phyloP scores from a whole-genome alignment of 495 filamentous ascomycete genomes.

The Chaetomidium leptoderma region DNA sequence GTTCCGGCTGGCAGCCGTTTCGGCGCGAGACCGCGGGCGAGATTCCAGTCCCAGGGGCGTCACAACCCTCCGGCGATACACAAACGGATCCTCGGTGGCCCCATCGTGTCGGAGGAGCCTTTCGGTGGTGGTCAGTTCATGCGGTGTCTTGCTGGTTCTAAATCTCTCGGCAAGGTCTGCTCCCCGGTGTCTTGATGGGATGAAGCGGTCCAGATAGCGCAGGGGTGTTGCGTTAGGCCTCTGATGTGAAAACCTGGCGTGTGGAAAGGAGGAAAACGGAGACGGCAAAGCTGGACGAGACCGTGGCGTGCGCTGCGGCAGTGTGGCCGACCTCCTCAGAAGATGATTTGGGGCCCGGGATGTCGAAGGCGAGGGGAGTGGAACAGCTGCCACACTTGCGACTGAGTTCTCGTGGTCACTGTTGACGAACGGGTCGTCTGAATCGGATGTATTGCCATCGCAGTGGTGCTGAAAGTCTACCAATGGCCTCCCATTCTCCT shows the following conservation, averaged over 20 bases:
- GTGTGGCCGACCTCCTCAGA: slow-evolving; percentile 18
- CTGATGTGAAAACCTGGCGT: slow-evolving; percentile 15
- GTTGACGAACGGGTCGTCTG: slow-evolving; percentile 23
- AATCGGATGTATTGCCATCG: slow-evolving; percentile 29
- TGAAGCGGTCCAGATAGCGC: slow-evolving; percentile 62
- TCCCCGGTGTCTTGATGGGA: slow-evolving; percentile 50
- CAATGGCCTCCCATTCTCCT: not conserved
- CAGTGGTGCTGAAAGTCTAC: slow-evolving; percentile 15
- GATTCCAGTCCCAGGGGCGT: slow-evolving; percentile 32
- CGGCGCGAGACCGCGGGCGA: slow-evolving; percentile 29
- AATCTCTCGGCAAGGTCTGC: slow-evolving; percentile 51
- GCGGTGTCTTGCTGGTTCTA: slow-evolving; percentile 58
- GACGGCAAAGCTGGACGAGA: slow-evolving; percentile 20
- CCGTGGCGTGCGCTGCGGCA: slow-evolving; percentile 19
- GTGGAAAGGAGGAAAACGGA: slow-evolving; percentile 18
- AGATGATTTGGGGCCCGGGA: not conserved
- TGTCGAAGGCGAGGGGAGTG: not conserved
- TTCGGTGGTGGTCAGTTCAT: slow-evolving; percentile 58
- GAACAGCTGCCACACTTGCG: not conserved
- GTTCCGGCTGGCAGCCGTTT: slow-evolving; percentile 30
- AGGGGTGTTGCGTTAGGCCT: slow-evolving; percentile 19
- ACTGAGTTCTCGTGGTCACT: slow-evolving; percentile 9
- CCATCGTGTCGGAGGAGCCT: slow-evolving; percentile 55
- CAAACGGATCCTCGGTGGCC: slow-evolving; percentile 64
- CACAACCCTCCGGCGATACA: slow-evolving; percentile 40